A percentile compares a stretch with the other conserved stretches of the same genome.
Conservation (phyloP, 805 yeast genomes). For the Yamadazyma ubonensis region DNA sequence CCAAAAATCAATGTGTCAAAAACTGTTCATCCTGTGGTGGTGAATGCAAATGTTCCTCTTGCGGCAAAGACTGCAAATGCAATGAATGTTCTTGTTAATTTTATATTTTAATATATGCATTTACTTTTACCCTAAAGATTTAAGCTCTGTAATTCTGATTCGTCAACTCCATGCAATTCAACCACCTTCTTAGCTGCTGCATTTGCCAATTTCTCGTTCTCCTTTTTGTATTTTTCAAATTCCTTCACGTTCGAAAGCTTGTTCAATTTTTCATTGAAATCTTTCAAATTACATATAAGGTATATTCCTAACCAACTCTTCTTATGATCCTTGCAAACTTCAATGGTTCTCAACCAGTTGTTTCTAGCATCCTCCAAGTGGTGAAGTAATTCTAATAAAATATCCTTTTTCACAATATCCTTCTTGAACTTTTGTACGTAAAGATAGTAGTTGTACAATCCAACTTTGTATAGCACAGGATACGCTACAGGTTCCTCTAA, state of each 20-base stretch:
- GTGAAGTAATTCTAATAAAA: conserved; percentile 24
- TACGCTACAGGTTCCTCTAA: conserved; percentile 68
- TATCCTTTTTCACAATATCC: conserved; percentile 28
- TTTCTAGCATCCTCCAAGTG: conserved; percentile 34
- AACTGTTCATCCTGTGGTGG: conserved; percentile 1
- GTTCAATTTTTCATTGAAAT: conserved; percentile 21
- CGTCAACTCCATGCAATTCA: conserved; percentile 16
- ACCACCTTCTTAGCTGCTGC: conserved; percentile 23
- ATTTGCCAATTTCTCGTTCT: conserved; percentile 22
- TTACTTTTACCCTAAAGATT: not conserved
- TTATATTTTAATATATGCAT: conserved; percentile 1
- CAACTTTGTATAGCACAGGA: conserved; percentile 61
- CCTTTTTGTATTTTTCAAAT: conserved; percentile 21
- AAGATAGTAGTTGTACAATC: conserved; percentile 37
- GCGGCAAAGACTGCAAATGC: conserved; percentile 4
- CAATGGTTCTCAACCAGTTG: conserved; percentile 69
- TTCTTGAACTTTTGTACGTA: conserved; percentile 20
- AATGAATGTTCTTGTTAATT: conserved; percentile 2
- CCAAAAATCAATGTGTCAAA: not conserved
- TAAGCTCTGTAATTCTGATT: conserved; percentile 11
- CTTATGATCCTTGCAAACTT: conserved; percentile 64
- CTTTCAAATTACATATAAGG: conserved; percentile 24
- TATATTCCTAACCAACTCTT: conserved; percentile 76
- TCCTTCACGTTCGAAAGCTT: conserved; percentile 16
- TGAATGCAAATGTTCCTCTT: conserved; percentile 3